Base-by-base conservation (phyloP, 192 early-diverging fungal genomes). In the Linnemannia hyalina region DNA sequence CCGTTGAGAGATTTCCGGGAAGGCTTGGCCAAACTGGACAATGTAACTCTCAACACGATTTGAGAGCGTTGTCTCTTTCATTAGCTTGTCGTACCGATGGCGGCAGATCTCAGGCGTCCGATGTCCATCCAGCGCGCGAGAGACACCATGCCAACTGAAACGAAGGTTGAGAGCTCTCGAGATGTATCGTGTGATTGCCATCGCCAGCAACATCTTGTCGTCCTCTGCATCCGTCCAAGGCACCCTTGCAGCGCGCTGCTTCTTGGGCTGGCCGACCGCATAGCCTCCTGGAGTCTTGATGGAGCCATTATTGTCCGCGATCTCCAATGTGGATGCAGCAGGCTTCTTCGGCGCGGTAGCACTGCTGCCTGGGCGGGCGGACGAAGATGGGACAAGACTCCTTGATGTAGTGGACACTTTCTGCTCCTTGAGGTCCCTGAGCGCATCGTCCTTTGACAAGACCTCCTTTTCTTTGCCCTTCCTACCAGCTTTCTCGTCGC, bases 81-180 rank as follows among this genome's bases (percentile, higher is more conserved):
- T 68, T 49, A 86, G 26, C 57, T 81, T 80, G 52, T 55, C 75
- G 22, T n/a, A 77, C 36, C 84, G 84, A 70, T 86, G 84, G 22
- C 84, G 84, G 29, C 84, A 86, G 44, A 80, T 70, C 68, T 77
- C 75, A 35, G 75, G 47, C 8, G 20, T 63, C 9, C 79, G 74
- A 2, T 35, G 32, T 18, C 55, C 77, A 22, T 65, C 13, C n/a
- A 86, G 46, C 0, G 75, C 74, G 0, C 73, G 23, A 6, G 82
- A 71, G 5, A 80, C 75, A 41, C 75, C 73, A 22, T 32, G 15
- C 84, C 84, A 86, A 42, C 84, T 86, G 74, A 81, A 86, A 2
- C 80, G 80, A 35, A 41, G 44, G 35, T 78, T 80, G 36, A 35
- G 73, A 16, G 78, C 68, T 15, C 68, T 76, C 2, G 84, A 57